Conservation (phyloP, 2,329 filamentous ascomycete species). For the Aplosporella prunicola region DNA sequence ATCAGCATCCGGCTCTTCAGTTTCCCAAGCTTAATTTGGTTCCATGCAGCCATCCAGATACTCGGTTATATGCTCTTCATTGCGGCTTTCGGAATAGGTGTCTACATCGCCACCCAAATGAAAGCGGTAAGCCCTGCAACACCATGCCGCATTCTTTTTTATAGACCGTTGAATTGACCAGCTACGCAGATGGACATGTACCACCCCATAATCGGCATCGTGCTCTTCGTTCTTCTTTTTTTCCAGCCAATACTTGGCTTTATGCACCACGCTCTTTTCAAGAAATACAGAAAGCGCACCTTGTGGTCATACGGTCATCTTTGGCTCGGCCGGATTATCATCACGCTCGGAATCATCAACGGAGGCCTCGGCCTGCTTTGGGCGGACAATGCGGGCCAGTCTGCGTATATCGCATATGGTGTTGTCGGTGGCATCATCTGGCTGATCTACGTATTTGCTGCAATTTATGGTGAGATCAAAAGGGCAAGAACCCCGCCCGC, state of each 20-base stretch:
- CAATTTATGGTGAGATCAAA: constrained; percentile 21
- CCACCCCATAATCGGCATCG: constrained; percentile 43
- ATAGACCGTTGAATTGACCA: constrained; percentile 12
- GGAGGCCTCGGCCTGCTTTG: constrained; percentile 43
- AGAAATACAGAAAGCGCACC: constrained; percentile 33
- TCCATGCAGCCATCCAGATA: constrained; percentile 39
- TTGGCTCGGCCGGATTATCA: constrained; percentile 43
- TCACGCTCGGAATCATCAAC: constrained; percentile 45
- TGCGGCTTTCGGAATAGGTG: constrained; percentile 42
- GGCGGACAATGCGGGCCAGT: constrained; percentile 21
- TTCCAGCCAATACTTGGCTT: constrained; percentile 44
- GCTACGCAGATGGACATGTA: constrained; percentile 28
- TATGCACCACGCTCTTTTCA: constrained; percentile 42
- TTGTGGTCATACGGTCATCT: constrained; percentile 39
- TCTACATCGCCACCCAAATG: constrained; percentile 37
- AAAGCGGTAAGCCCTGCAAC: constrained; percentile 18
- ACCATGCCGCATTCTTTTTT: not conserved
- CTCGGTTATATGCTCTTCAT: constrained; percentile 40
- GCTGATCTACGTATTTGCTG: constrained; percentile 22
- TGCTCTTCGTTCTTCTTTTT: constrained; percentile 39
- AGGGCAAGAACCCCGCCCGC: constrained; percentile 9
- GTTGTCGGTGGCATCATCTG: constrained; percentile 26
- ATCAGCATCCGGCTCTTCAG: constrained; percentile 35
- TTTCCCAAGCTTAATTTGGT: constrained; percentile 35
- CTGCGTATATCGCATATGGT: constrained; percentile 20